phyloP scores from a whole-genome alignment of 805 yeast genomes.

The Metschnikowia kunwiensis region DNA sequence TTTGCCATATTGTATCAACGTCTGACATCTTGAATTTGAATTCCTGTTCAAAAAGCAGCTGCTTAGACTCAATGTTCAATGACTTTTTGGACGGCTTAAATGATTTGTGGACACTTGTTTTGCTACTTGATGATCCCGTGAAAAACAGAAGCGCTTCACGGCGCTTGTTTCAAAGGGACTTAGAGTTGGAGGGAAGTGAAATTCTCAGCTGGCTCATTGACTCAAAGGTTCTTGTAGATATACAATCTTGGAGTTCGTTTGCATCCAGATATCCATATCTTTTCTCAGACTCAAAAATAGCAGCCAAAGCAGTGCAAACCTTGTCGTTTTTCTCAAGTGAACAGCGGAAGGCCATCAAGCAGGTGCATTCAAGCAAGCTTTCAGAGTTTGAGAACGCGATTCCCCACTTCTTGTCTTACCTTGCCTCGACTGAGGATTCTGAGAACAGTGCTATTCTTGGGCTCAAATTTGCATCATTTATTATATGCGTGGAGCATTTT shows the following conservation, averaged over 20 bases:
- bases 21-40: background rate
- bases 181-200: background rate
- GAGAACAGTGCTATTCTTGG: conserved; percentile 8
- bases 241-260: conserved; percentile 14
- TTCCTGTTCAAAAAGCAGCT: background rate
- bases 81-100: conserved; percentile 13
- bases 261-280: conserved; percentile 12
- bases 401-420: conserved; percentile 11
- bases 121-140: conserved; percentile 12
- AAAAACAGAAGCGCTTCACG: conserved; percentile 1
- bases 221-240: conserved; percentile 6
- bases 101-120: conserved; percentile 17
- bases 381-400: conserved; percentile 12
- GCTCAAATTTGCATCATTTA: conserved; percentile 15
- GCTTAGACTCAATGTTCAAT: conserved; percentile 8
- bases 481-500: conserved; percentile 12
- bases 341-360: conserved; percentile 4
- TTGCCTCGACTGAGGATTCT: conserved; percentile 2
- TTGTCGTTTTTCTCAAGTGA: background rate
- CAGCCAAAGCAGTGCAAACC: background rate
- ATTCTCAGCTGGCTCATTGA: background rate
- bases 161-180: conserved; percentile 9
- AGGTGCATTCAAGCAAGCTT: conserved; percentile 11
- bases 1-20: too few species aligned
- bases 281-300: conserved; percentile 1